A percentile compares a stretch with the other conserved stretches of the same genome.
Evolutionary conservation across 805 yeast species (phyloP).

Genomic region (Candida ulmi): DNA sequence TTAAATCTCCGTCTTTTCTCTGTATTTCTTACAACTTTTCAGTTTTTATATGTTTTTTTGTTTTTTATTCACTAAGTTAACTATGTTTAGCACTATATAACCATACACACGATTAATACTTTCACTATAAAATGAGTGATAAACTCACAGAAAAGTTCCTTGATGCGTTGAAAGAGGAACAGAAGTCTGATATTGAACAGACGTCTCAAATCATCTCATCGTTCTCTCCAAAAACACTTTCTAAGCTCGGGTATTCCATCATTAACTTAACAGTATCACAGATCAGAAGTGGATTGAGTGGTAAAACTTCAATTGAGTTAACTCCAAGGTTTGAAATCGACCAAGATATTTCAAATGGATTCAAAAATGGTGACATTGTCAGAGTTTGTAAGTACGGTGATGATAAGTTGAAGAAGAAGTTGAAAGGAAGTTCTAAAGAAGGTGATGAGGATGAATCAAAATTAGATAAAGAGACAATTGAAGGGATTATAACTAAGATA

Average conservation of each 20-base stretch:
- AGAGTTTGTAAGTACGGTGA: slow-evolving; percentile 28
- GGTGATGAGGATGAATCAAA: slow-evolving; percentile 54
- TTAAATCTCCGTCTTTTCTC: too few relatives aligned
- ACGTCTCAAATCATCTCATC: not conserved
- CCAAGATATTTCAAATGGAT: slow-evolving; percentile 12
- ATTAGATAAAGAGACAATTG: not conserved
- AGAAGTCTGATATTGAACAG: slow-evolving; percentile 6
- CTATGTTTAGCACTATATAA: not conserved
- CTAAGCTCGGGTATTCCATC: slow-evolving; percentile 69
- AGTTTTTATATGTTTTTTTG: too few relatives aligned
- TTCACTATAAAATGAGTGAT: not conserved
- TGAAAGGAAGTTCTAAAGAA: slow-evolving; percentile 3
- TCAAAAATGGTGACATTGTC: slow-evolving; percentile 76
- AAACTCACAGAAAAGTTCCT: slow-evolving; percentile 2
- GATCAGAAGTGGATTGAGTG: slow-evolving; percentile 74
- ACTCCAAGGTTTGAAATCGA: slow-evolving; percentile 44
- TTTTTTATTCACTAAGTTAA: not conserved
- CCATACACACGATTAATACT: too few relatives aligned
- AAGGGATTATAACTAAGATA: not conserved
- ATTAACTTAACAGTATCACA: slow-evolving; percentile 57
- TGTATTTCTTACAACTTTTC: too few relatives aligned
- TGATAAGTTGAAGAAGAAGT: slow-evolving; percentile 17
- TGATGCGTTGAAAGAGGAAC: slow-evolving; percentile 2
- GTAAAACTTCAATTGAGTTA: slow-evolving; percentile 63
- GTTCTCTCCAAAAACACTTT: slow-evolving; percentile 56